These are phyloP conservation scores for Hymenochaete sp. DNA, from an alignment of 1,284 basidiomycete genomes.

Conservation along the genomic window DNA sequence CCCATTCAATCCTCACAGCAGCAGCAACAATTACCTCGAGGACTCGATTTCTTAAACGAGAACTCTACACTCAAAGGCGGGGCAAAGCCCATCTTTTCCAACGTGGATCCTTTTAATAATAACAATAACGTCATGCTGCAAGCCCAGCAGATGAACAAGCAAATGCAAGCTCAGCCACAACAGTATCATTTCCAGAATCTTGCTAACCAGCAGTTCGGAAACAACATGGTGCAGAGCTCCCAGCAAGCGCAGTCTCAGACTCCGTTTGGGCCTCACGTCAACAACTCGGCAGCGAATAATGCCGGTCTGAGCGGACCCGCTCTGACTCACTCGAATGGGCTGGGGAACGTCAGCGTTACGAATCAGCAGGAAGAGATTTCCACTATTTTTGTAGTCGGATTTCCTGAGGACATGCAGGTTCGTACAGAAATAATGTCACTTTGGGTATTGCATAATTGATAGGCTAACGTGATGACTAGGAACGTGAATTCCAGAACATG, in stretches of 20 bases:
- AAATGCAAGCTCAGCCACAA: conserved; percentile 20
- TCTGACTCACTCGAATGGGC: conserved; percentile 22
- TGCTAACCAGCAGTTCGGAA: conserved; percentile 28
- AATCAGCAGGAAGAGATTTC: conserved; percentile 80
- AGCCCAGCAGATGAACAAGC: conserved; percentile 29
- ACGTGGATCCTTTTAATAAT: conserved; percentile 17
- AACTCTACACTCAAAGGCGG: conserved; percentile 12
- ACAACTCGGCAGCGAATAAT: conserved; percentile 33
- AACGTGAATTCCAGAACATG: conserved; percentile 99
- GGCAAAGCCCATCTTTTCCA: conserved; percentile 15
- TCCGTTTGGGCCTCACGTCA: conserved; percentile 62
- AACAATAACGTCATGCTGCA: conserved; percentile 20
- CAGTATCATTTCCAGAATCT: conserved; percentile 19
- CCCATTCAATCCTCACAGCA: conserved; percentile 13
- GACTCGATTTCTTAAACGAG: conserved; percentile 16
- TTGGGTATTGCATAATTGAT: not conserved
- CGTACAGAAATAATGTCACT: conserved; percentile 32
- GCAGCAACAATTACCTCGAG: conserved; percentile 11
- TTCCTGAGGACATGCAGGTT: conserved; percentile 98
- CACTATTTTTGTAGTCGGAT: conserved; percentile 97
- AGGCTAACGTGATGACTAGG: conserved; percentile 38
- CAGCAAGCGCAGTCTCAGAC: conserved; percentile 55
- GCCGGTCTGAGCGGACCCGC: conserved; percentile 22
- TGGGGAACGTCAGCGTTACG: conserved; percentile 20
- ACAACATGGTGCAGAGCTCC: conserved; percentile 26